Evolutionary conservation across 345 rosid species (phyloP), one percentile per base, ranked within the genome.

Genomic region (Linum lewisii): DNA sequence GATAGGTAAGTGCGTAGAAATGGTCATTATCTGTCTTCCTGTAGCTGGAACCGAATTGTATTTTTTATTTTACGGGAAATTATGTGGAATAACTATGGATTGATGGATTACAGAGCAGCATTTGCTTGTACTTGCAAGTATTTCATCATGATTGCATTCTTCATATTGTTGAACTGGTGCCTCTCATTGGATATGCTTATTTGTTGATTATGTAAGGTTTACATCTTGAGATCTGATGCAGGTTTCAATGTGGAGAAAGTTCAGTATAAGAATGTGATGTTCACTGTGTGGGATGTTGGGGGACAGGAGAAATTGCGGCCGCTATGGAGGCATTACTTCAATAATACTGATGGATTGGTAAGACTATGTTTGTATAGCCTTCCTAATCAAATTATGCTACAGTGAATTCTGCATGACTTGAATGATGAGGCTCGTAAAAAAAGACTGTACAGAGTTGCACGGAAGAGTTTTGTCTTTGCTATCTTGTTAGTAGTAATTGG

Each of bases 221-320:
- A 23, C 32, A 45, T 64, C 20, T 58, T 71, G 19, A 25, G 32
- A 7, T 66, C 66, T 73, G 37, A 63, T 78, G 42, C 64, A 93
- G 99, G 99, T 67, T 93, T 93, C 82, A 93, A 93, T 54, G 99
- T 94, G 67, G 99, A 94, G 93, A 90, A 94, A 77, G 97, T 94
- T 47, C 96, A 90, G 81, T 94, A 94, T 75, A 94, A 94, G 86
- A 90, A 94, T 80, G 99, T 94, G 59, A 61, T 90, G 42, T 93
- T 94, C 81, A 94, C 96, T 18, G 99, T 90, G 59, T 94, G 99
- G 99, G 99, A 94, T 67, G 96, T 90, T 61, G 96, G 99, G 61
- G 97, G 99, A 26, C 97, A 90, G 74, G 97, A 90, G 83, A 94
- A 93, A 78, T 73, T 90, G 42, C 82, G 99, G 78, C 96, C 99